Conservation (phyloP, 345 rosid species). For the Noccaea bulbosa region DNA sequence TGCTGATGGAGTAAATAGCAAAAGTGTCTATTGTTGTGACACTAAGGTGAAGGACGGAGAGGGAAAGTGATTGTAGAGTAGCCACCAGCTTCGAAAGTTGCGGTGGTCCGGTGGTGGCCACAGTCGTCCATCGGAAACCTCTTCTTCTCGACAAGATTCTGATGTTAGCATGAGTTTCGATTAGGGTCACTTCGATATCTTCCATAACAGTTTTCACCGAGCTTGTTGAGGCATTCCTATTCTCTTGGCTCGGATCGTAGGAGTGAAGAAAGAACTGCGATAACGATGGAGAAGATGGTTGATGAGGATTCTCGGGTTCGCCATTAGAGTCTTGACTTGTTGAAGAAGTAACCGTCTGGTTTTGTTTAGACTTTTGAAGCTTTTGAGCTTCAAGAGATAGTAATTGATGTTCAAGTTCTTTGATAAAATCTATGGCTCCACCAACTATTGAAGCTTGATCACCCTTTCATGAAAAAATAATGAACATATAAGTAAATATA, state of each 20-base stretch:
- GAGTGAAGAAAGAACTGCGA: conserved; percentile 62
- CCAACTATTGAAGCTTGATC: conserved; percentile 96
- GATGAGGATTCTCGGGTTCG: conserved; percentile 29
- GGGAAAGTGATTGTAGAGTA: conserved; percentile 65
- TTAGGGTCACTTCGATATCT: conserved; percentile 79
- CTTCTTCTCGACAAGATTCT: conserved; percentile 66
- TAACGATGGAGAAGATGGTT: conserved; percentile 44
- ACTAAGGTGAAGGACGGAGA: conserved; percentile 76
- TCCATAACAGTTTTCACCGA: conserved; percentile 52
- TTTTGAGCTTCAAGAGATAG: conserved; percentile 74
- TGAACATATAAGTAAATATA: not conserved
- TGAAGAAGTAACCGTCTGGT: conserved; percentile 35
- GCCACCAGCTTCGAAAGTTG: conserved; percentile 66
- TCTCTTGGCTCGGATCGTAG: conserved; percentile 58
- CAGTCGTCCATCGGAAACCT: conserved; percentile 39
- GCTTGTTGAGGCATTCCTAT: conserved; percentile 51
- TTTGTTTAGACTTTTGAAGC: conserved; percentile 37
- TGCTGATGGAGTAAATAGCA: conserved; percentile 76
- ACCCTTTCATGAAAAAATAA: conserved; percentile 53
- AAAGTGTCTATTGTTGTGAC: conserved; percentile 58
- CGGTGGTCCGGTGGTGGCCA: conserved; percentile 26
- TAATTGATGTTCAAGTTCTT: conserved; percentile 78
- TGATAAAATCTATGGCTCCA: conserved; percentile 88
- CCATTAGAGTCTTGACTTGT: conserved; percentile 39
- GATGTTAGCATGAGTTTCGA: conserved; percentile 88